A percentile compares a stretch with the other conserved stretches of the same genome.
Conservation (phyloP, 202 grass and related monocot genomes). For the Hordeum pubiflorum region DNA sequence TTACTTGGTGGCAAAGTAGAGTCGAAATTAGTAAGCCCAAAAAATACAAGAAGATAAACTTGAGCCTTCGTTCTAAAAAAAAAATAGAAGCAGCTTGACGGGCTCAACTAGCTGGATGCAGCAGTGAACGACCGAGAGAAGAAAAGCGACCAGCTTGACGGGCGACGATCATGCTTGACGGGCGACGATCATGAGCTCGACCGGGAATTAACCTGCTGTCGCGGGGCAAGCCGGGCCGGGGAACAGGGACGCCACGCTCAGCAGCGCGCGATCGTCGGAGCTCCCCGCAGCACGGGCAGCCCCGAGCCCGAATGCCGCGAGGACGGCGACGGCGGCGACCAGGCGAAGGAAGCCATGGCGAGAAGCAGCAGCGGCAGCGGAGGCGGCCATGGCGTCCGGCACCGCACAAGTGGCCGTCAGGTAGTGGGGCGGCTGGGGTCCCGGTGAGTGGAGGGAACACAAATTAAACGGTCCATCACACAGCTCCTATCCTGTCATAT, state of each 20-base stretch:
- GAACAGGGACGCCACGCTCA: background rate
- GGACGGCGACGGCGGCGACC: background rate
- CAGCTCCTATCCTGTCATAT: slow-evolving; percentile 13
- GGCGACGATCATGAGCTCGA: background rate
- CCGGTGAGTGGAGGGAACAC: slow-evolving; percentile 11
- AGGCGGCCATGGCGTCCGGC: background rate
- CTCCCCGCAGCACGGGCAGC: background rate
- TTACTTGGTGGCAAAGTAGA: background rate
- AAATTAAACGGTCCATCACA: background rate
- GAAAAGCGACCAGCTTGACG: background rate
- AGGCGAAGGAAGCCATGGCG: background rate
- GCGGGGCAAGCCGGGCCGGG: background rate
- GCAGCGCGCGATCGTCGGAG: slow-evolving; percentile 2
- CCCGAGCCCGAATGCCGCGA: background rate
- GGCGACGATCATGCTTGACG: background rate
- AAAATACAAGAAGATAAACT: background rate
- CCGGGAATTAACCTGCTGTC: slow-evolving; percentile 16
- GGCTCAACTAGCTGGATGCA: background rate
- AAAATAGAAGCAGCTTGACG: background rate
- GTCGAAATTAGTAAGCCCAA: background rate
- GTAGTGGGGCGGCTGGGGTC: background rate
- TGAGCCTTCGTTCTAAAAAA: no score
- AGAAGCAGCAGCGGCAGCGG: background rate
- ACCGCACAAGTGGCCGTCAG: background rate
- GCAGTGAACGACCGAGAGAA: background rate